Percentiles rank a stretch among this genome's conserved stretches.
These are phyloP conservation scores for Trichoderma oligosporum DNA, from an alignment of 2,329 filamentous ascomycete species.

Conservation along the genomic window DNA sequence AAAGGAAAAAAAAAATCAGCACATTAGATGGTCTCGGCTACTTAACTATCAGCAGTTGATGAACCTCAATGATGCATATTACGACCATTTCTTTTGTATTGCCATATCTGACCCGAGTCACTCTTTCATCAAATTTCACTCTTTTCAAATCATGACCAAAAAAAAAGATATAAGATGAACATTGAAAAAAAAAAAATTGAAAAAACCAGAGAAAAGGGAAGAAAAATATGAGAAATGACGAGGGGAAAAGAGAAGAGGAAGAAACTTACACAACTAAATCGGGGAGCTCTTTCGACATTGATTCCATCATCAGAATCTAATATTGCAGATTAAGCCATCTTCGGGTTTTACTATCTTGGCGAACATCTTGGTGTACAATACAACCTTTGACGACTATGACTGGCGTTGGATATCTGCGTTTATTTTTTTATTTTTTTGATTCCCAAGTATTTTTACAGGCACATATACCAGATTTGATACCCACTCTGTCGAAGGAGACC, in stretches of 20 bases:
- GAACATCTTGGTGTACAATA: conserved; percentile 15
- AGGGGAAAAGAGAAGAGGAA: neutral
- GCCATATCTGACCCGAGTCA: conserved; percentile 17
- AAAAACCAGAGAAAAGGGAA: neutral
- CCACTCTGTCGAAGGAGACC: conserved; percentile 17
- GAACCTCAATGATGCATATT: neutral
- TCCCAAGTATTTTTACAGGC: conserved; percentile 17
- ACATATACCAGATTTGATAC: conserved; percentile 26
- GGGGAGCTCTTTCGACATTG: conserved; percentile 15
- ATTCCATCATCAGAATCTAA: neutral
- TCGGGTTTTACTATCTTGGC: neutral
- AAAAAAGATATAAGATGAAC: too few relatives aligned
- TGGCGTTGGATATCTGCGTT: conserved; percentile 14
- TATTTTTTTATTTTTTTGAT: neutral
- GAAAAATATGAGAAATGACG: neutral
- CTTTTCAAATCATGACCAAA: neutral
- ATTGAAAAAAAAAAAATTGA: neutral
- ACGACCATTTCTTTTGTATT: conserved; percentile 18
- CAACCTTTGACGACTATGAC: conserved; percentile 13
- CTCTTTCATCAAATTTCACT: conserved; percentile 10
- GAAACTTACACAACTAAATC: neutral
- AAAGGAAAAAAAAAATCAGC: neutral
- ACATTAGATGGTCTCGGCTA: neutral
- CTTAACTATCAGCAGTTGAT: neutral
- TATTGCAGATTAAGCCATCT: neutral